Base-by-base conservation (phyloP, 2,329 filamentous ascomycete genomes). In the Hypoxylon sp. region DNA sequence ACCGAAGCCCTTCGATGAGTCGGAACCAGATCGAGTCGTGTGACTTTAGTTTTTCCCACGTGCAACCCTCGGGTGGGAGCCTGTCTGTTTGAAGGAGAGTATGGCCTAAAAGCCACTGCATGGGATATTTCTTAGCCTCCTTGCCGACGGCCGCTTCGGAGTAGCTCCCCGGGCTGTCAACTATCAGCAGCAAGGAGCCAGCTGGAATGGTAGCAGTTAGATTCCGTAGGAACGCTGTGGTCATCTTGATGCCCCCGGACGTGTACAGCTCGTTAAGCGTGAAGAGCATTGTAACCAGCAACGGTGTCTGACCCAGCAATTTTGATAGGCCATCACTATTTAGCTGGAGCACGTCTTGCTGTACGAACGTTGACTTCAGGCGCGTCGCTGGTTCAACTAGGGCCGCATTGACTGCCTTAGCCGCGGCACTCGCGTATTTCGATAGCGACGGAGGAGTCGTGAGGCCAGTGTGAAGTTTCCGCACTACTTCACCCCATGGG, bases 241-340 rank as follows among this genome's bases (percentile, higher is more conserved):
- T 94, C 72, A 90, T 88, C 2, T 90, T 84, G 52, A 90, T 83
- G 24, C 94, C 88, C 0, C 91, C 93, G 0, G 88, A 84, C 0
- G 92, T 91, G 83, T 98, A 98, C 0, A 99, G 89, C 81, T 99
- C 96, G 79, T 98, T 98, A 51, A 98, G 87, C 0, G 95, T 98
- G 84, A 98, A 99, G 81, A 98, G 88, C 11, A 98, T 82, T 0
- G 94, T 97, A 13, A 97, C 83, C 0, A 98, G 81, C 3, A 85
- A 72, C 9, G 86, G 82, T 0, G 47, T 58, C 55, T 31, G 44
- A 5, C 78, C 77, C 0, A 83, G 54, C 0, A 82, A 65, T 2
- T 70, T 51, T 0, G 73, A 55, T 31, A 88, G 75, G 3, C 78
- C 72, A 1, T 73, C 70, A 8, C 71, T 67, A 6, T 75, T 75